Conservation (phyloP, 2,329 filamentous ascomycete species). For the Lizonia empirigonia region DNA sequence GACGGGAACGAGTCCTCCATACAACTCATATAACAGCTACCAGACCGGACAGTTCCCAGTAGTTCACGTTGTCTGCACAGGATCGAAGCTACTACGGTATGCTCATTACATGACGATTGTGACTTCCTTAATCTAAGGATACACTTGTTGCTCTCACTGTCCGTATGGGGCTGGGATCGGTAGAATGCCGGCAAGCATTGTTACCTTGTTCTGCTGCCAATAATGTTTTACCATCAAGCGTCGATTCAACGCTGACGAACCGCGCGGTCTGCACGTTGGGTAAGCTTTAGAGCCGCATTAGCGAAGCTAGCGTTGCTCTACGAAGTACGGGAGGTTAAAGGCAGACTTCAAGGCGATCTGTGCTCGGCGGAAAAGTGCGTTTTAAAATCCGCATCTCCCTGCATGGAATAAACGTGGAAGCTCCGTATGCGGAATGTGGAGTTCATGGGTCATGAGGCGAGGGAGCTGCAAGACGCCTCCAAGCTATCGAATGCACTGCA, state of each 20-base stretch:
- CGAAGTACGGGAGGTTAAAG: not conserved
- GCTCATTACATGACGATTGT: too few species aligned
- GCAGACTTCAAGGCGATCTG: not conserved
- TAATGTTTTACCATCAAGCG: constrained; percentile 5
- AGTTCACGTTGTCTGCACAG: not conserved
- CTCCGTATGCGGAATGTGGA: not conserved
- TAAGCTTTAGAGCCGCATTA: constrained; percentile 3
- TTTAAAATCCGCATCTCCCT: constrained; percentile 8
- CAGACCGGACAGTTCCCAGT: not conserved
- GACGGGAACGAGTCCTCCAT: not conserved
- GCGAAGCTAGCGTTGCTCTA: not conserved
- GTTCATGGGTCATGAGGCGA: not conserved
- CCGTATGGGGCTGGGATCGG: not conserved
- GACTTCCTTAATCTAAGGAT: too few species aligned
- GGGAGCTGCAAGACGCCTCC: not conserved
- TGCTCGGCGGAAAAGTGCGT: not conserved
- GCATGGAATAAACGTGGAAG: constrained; percentile 14
- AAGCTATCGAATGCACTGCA: not conserved
- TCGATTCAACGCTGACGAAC: not conserved
- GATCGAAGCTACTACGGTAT: not conserved
- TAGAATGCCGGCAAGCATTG: not conserved
- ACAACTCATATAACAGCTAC: not conserved
- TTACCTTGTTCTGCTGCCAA: constrained; percentile 5
- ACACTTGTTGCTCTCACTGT: not conserved
- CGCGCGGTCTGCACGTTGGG: constrained; percentile 9